Evolutionary conservation across 257 asterid genomes (phyloP).

Genomic region (Gardenia jasminoides): DNA sequence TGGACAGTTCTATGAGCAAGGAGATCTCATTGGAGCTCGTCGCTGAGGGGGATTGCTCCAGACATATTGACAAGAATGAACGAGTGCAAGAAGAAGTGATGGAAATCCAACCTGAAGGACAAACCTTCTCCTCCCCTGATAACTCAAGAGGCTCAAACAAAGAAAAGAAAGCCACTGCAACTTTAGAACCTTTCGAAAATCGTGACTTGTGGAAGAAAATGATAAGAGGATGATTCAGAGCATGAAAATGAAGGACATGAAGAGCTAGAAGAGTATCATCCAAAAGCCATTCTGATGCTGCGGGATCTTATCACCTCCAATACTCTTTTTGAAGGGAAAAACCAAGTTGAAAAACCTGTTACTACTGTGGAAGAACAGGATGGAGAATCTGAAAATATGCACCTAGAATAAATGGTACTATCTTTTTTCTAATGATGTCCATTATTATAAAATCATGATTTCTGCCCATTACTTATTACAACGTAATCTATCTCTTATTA

Average conservation of each 20-base stretch:
- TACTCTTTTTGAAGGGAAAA: constrained; percentile 17
- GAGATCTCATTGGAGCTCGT: neutral
- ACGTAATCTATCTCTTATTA: neutral
- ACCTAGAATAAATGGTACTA: constrained; percentile 13
- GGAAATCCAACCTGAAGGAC: constrained; percentile 5
- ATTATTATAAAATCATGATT: neutral
- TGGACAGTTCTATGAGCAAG: neutral
- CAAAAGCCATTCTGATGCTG: constrained; percentile 19
- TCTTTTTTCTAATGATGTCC: neutral
- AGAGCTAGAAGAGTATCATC: constrained; percentile 12
- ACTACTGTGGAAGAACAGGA: constrained; percentile 17
- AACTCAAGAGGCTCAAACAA: constrained; percentile 21
- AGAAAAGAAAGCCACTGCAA: constrained; percentile 8
- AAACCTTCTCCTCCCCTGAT: constrained; percentile 21
- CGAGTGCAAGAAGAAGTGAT: constrained; percentile 14
- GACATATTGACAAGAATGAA: neutral
- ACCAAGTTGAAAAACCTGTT: constrained; percentile 11
- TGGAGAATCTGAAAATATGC: constrained; percentile 20
- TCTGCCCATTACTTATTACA: neutral
- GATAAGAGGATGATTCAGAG: constrained; percentile 30
- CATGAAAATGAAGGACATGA: constrained; percentile 18
- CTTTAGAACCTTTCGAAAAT: constrained; percentile 22
- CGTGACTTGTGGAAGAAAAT: constrained; percentile 32
- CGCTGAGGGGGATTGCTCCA: neutral
- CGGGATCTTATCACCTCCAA: constrained; percentile 29